These are phyloP conservation scores for Mycena chlorophos DNA, from an alignment of 768 basidiomycete genomes.

Conservation along the genomic window DNA sequence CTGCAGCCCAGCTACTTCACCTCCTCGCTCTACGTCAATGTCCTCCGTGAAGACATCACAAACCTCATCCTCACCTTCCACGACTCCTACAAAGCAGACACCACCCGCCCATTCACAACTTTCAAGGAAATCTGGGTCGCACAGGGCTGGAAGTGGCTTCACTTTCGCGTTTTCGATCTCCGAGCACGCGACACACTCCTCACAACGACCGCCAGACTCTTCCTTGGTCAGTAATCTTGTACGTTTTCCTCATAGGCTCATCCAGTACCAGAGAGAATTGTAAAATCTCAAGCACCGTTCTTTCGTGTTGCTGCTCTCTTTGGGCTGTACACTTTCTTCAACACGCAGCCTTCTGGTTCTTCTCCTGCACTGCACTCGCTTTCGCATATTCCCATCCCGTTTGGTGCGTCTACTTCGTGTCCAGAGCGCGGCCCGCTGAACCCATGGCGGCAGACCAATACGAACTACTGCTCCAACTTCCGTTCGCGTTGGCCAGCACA, in stretches of 20 bases:
- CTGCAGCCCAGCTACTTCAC: constrained; percentile 80
- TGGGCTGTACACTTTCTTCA: constrained; percentile 67
- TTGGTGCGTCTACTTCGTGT: constrained; percentile 44
- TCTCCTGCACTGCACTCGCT: constrained; percentile 50
- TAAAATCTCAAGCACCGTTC: constrained; percentile 50
- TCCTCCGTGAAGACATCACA: constrained; percentile 64
- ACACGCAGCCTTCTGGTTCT: constrained; percentile 61
- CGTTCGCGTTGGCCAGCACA: too few species aligned
- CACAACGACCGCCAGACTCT: constrained; percentile 57
- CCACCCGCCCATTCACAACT: constrained; percentile 55
- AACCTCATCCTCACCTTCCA: constrained; percentile 53
- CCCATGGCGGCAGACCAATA: constrained; percentile 52
- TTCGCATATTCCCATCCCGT: constrained; percentile 60
- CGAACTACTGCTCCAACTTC: constrained; percentile 47
- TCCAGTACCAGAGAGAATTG: constrained; percentile 65
- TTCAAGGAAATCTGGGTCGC: constrained; percentile 72
- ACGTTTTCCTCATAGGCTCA: background rate
- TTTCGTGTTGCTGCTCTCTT: constrained; percentile 64
- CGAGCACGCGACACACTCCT: constrained; percentile 66
- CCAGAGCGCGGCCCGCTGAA: background rate
- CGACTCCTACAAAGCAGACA: constrained; percentile 42
- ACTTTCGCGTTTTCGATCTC: constrained; percentile 71
- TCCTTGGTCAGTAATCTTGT: constrained; percentile 54
- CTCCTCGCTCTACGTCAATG: constrained; percentile 68
- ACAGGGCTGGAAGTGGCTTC: constrained; percentile 74